A percentile compares a stretch with the other conserved stretches of the same genome.
These are phyloP conservation scores for Sporormia fimetaria DNA, from an alignment of 495 filamentous ascomycete species.

Conservation along the genomic window DNA sequence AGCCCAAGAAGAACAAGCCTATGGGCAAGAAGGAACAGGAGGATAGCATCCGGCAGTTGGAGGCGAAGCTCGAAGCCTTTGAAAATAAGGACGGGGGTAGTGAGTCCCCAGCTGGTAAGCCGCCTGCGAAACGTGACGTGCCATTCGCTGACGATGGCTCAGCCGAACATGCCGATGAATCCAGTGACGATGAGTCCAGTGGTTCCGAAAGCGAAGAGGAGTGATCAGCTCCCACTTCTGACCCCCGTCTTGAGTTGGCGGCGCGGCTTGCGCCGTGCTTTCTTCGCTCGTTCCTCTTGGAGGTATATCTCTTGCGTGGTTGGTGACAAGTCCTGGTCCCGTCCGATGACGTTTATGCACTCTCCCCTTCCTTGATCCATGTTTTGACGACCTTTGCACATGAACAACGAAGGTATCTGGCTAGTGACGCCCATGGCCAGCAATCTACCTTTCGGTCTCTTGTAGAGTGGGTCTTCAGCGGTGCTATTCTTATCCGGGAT, in stretches of 20 bases:
- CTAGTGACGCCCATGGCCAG: too few relatives aligned
- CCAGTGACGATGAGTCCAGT: conserved; percentile 30
- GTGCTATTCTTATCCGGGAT: too few relatives aligned
- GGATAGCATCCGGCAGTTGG: conserved; percentile 68
- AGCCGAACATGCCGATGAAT: conserved; percentile 23
- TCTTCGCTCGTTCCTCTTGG: too few relatives aligned
- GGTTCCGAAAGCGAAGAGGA: conserved; percentile 33
- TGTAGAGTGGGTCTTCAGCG: too few relatives aligned
- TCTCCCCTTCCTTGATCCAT: too few relatives aligned
- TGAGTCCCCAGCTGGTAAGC: conserved; percentile 28
- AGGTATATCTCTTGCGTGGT: too few relatives aligned
- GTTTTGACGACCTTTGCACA: too few relatives aligned
- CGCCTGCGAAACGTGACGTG: not conserved
- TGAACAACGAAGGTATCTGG: too few relatives aligned
- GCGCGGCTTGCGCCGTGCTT: not conserved
- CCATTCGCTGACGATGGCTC: conserved; percentile 1
- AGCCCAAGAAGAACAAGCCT: conserved; percentile 95
- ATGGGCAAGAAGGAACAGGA: conserved; percentile 96
- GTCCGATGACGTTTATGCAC: too few relatives aligned
- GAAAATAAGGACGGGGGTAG: conserved; percentile 13
- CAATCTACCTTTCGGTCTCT: too few relatives aligned
- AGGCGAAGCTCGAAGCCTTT: conserved; percentile 40
- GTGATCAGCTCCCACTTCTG: conserved; percentile 9
- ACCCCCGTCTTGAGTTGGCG: not conserved
- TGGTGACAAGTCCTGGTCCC: too few relatives aligned